Evolutionary conservation across 2,329 filamentous ascomycete species (phyloP).

Genomic region (Spiromastix sp.): DNA sequence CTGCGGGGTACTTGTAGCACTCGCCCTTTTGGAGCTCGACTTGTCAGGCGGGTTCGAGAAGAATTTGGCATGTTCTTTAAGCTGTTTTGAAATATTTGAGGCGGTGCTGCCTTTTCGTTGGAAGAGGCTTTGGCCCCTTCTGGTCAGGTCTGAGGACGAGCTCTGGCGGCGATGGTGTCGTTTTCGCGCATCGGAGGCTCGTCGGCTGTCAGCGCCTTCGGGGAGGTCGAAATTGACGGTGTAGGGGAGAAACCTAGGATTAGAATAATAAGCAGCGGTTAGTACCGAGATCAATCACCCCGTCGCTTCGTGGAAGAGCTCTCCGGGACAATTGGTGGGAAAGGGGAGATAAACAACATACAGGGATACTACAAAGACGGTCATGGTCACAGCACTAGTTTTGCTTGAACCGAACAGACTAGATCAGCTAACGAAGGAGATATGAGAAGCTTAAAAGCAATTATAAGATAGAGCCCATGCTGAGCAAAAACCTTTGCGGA

Average conservation of each 20-base stretch:
- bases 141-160: slow-evolving; percentile 12
- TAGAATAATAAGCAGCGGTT: slow-evolving; percentile 43
- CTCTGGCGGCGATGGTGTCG: slow-evolving; percentile 7
- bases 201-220: slow-evolving; percentile 7
- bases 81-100: slow-evolving; percentile 4
- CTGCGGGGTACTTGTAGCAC: no score
- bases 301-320: no score
- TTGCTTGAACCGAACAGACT: not conserved
- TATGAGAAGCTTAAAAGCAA: not conserved
- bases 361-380: slow-evolving; percentile 51
- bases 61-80: slow-evolving; percentile 11
- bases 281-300: no score
- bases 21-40: not conserved
- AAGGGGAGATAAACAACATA: slow-evolving; percentile 28
- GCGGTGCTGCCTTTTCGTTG: slow-evolving; percentile 17
- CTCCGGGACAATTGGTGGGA: no score
- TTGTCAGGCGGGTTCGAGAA: not conserved
- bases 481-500: no score
- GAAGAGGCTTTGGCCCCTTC: slow-evolving; percentile 24
- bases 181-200: slow-evolving; percentile 5
- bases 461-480: not conserved
- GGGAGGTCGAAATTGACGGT: slow-evolving; percentile 73
- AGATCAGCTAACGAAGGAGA: not conserved
- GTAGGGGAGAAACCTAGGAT: slow-evolving; percentile 77
- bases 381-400: slow-evolving; percentile 34